phyloP scores from a whole-genome alignment of 2,329 filamentous ascomycete species.

The Pseudomassariella vexata region DNA sequence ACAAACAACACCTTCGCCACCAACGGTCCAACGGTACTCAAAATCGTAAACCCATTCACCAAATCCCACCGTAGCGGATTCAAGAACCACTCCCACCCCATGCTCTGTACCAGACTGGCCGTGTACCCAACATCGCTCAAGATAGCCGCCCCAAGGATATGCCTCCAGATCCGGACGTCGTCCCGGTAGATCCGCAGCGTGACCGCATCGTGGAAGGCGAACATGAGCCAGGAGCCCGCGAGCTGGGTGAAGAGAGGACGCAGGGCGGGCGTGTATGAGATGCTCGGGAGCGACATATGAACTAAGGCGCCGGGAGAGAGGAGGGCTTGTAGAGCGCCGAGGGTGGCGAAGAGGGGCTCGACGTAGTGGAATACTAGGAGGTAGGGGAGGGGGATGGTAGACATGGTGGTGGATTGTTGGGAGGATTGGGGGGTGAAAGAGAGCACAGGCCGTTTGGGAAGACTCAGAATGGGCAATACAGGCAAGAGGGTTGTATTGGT shows the following conservation, averaged over 20 bases:
- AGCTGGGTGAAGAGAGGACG: slow-evolving; percentile 14
- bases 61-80: slow-evolving; percentile 11
- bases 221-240: slow-evolving; percentile 15
- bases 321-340: slow-evolving; percentile 12
- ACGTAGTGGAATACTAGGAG: slow-evolving; percentile 13
- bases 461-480: too few species aligned
- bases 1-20: slow-evolving; percentile 14
- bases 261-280: slow-evolving; percentile 11
- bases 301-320: slow-evolving; percentile 9
- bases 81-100: slow-evolving; percentile 11
- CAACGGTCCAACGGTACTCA: slow-evolving; percentile 12
- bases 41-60: slow-evolving; percentile 8
- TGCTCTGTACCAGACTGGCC: slow-evolving; percentile 12
- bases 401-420: too few species aligned
- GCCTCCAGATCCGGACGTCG: slow-evolving; percentile 12
- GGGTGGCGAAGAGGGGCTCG: slow-evolving; percentile 13
- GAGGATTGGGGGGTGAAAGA: too few species aligned
- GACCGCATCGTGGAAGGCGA: slow-evolving; percentile 14
- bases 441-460: too few species aligned
- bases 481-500: too few species aligned
- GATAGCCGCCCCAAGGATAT: slow-evolving; percentile 13
- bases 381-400: slow-evolving; percentile 12
- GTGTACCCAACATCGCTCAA: slow-evolving; percentile 15
- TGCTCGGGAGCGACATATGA: slow-evolving; percentile 7
- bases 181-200: slow-evolving; percentile 10